Evolutionary conservation across 371 early-diverging fungal species (phyloP).

Genomic region (Syncephalastrum racemosum): DNA sequence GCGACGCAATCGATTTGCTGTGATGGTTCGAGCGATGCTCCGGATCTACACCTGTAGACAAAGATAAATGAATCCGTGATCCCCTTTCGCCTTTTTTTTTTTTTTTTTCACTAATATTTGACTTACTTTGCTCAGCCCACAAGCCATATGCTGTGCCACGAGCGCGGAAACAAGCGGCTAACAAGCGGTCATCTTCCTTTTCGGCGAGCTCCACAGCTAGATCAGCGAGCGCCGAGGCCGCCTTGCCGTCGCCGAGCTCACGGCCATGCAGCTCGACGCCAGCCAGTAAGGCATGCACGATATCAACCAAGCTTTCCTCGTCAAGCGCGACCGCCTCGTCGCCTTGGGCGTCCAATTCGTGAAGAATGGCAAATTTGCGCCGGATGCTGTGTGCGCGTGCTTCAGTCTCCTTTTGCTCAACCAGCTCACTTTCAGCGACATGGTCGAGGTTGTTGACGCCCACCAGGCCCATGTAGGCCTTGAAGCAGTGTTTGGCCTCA

Average conservation of each 20-base stretch:
- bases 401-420: slow-evolving; percentile 10
- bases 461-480: slow-evolving; percentile 59
- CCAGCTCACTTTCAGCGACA: slow-evolving; percentile 13
- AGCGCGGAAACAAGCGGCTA: slow-evolving; percentile 41
- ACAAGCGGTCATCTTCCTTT: not conserved
- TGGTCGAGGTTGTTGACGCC: slow-evolving; percentile 24
- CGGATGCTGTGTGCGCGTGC: slow-evolving; percentile 5
- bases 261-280: slow-evolving; percentile 42
- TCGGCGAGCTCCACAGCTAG: slow-evolving; percentile 23
- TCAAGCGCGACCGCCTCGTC: slow-evolving; percentile 6
- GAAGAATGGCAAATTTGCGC: slow-evolving; percentile 11
- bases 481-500: slow-evolving; percentile 70
- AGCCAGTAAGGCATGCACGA: slow-evolving; percentile 39
- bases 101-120: too few relatives aligned
- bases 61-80: not conserved
- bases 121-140: slow-evolving; percentile 52
- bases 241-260: slow-evolving; percentile 36
- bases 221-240: slow-evolving; percentile 28
- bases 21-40: slow-evolving; percentile 63
- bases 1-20: slow-evolving; percentile 56
- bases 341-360: slow-evolving; percentile 58
- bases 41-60: slow-evolving; percentile 33
- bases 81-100: slow-evolving; percentile 13
- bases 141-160: slow-evolving; percentile 61
- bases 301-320: slow-evolving; percentile 17